Base-by-base conservation (phyloP, 306 rosid species). In the Dalbergia oliveri region DNA sequence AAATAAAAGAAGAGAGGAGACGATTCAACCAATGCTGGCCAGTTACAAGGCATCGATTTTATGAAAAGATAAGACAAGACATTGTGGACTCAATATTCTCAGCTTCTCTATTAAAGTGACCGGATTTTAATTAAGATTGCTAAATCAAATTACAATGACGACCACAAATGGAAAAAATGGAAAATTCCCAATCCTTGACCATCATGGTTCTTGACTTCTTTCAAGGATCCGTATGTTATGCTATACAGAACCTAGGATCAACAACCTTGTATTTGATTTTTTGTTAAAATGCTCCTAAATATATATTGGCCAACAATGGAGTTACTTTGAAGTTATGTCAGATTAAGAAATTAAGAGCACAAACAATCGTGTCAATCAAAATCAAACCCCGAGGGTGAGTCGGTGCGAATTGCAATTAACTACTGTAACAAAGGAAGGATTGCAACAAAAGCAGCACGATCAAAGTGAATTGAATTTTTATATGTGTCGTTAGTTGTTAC, bases 11-110 rank as follows among this genome's bases (percentile, higher is more conserved):
- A 23, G 4, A 69, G 12, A 15, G 66, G 66, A 82, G 73, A 62
- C 78, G 44, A 70, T 82, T 43, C 82, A 82, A 16, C 79, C 79
- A 77, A 82, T 63, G 12, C 47, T 62, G 4, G 35, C 69, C 19
- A 61, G 77, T 60, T 66, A 58, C n/a, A 34, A 75, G 21, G 68
- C 82, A 71, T 82, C 82, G 69, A 63, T 16, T 9, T 5, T 19
- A 60, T 63, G 33, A 69, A 75, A 82, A 53, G 12, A 31, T 39
- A 63, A 39, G 82, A 70, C 69, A 70, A 8, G 15, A 18, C 62
- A 70, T 45, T 14, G 73, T 15, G 67, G 62, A 81, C 66, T 33
- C 21, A 54, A 34, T 70, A 75, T 54, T 76, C 73, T 43, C 35
- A 16, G 53, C 12, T 39, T 41, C 78, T 53, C 74, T 70, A 34